phyloP scores from a whole-genome alignment of 2,329 filamentous ascomycete species.

The Paecilomyces fulvus region DNA sequence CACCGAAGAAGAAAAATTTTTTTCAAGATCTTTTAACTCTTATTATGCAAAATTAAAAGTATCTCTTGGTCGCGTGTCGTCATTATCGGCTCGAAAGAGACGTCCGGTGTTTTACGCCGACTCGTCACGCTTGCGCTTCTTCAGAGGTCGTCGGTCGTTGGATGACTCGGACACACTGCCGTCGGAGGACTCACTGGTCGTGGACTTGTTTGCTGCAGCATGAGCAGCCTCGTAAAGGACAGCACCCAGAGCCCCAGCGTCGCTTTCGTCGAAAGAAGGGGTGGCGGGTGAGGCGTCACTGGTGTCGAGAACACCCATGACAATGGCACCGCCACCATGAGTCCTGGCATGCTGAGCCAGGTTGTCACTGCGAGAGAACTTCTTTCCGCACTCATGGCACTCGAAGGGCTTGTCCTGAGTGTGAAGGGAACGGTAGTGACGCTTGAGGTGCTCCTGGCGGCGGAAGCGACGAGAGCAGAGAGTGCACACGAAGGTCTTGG shows the following conservation, averaged over 20 bases:
- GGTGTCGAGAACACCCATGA: constrained; percentile 79
- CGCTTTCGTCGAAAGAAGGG: constrained; percentile 42
- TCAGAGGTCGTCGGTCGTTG: constrained; percentile 47
- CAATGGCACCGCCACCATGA: constrained; percentile 79
- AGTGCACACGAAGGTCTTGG: constrained; percentile 96
- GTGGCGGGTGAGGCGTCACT: constrained; percentile 45
- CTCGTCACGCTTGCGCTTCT: constrained; percentile 69
- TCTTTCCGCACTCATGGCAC: constrained; percentile 96
- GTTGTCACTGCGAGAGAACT: constrained; percentile 97
- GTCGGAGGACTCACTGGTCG: constrained; percentile 36
- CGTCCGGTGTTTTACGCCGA: constrained; percentile 42
- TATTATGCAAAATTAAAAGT: constrained; percentile 22
- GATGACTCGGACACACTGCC: constrained; percentile 21
- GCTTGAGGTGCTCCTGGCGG: constrained; percentile 96
- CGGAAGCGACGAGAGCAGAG: constrained; percentile 96
- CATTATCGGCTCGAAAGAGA: constrained; percentile 17
- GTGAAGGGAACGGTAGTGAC: constrained; percentile 96
- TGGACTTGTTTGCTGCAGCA: constrained; percentile 56
- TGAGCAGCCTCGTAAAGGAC: constrained; percentile 75
- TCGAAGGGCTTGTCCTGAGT: constrained; percentile 98
- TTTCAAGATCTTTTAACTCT: constrained; percentile 4
- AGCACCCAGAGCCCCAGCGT: constrained; percentile 61
- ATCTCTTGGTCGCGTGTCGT: constrained; percentile 34
- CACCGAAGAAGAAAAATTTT: constrained; percentile 16
- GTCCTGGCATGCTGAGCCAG: constrained; percentile 92